Conservation (phyloP, 441 rosid genomes). For the Kokia cookei region DNA sequence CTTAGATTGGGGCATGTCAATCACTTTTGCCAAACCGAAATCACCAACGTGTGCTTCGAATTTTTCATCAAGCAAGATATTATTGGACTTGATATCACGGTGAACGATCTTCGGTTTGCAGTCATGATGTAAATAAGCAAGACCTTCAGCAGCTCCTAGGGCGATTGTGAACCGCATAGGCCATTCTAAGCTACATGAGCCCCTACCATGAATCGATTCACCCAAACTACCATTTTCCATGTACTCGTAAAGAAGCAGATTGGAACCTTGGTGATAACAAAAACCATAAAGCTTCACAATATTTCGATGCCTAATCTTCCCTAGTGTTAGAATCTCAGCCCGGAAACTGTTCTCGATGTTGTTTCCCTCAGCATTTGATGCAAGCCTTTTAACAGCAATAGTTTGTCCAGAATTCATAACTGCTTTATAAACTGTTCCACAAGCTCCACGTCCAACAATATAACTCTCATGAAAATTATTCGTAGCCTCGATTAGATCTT, state of each 20-base stretch:
- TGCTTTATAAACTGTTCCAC: conserved; percentile 91
- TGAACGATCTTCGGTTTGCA: conserved; percentile 92
- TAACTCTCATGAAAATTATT: conserved; percentile 71
- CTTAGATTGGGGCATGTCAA: conserved; percentile 94
- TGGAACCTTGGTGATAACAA: conserved; percentile 79
- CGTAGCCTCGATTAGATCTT: conserved; percentile 73
- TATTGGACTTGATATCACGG: conserved; percentile 44
- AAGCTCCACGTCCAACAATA: conserved; percentile 78
- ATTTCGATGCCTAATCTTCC: conserved; percentile 89
- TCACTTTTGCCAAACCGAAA: conserved; percentile 89
- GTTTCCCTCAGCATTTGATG: conserved; percentile 74
- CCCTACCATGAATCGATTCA: conserved; percentile 61
- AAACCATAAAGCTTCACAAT: conserved; percentile 88
- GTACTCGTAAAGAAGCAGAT: conserved; percentile 86
- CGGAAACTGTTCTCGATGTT: conserved; percentile 77
- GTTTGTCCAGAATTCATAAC: conserved; percentile 66
- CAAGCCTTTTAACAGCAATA: conserved; percentile 73
- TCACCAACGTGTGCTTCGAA: conserved; percentile 96
- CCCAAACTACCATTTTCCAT: conserved; percentile 86
- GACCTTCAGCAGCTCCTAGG: conserved; percentile 63
- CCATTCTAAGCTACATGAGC: conserved; percentile 68
- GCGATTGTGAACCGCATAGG: conserved; percentile 29
- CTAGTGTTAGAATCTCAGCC: conserved; percentile 85
- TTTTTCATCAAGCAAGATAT: conserved; percentile 74
- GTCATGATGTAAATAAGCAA: conserved; percentile 87